A percentile compares a stretch with the other conserved stretches of the same genome.
Conservation (phyloP, 768 basidiomycete genomes). For the Fomitopsis pulvina region DNA sequence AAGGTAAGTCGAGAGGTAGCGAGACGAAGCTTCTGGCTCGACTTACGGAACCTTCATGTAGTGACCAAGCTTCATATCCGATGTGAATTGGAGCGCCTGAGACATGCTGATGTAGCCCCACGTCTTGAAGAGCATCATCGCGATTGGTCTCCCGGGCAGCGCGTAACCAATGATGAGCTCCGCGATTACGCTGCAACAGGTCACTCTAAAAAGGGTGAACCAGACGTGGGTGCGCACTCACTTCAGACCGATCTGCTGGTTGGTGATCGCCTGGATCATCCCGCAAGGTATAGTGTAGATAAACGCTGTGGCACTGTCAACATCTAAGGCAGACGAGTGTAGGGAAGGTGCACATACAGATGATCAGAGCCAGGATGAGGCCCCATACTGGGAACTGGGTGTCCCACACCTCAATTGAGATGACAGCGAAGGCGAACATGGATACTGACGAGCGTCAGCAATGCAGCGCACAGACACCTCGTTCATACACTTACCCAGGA, state of each 20-base stretch:
- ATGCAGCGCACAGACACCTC: neutral
- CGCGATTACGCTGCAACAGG: slow-evolving; percentile 51
- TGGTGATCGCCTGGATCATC: slow-evolving; percentile 68
- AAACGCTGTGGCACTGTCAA: slow-evolving; percentile 19
- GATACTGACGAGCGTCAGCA: slow-evolving; percentile 25
- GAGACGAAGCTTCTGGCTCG: neutral
- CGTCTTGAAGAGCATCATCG: slow-evolving; percentile 86
- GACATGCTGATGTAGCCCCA: slow-evolving; percentile 70
- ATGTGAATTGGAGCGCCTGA: slow-evolving; percentile 62
- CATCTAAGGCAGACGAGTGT: neutral
- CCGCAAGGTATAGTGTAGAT: slow-evolving; percentile 47
- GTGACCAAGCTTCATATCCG: slow-evolving; percentile 74
- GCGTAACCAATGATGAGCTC: slow-evolving; percentile 79
- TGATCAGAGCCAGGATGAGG: slow-evolving; percentile 64
- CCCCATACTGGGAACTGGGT: slow-evolving; percentile 68
- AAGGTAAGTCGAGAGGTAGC: neutral
- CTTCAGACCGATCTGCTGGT: slow-evolving; percentile 69
- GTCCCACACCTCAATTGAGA: slow-evolving; percentile 70
- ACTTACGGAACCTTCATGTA: slow-evolving; percentile 58
- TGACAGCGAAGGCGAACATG: slow-evolving; percentile 64
- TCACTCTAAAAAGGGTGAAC: neutral
- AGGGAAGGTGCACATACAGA: slow-evolving; percentile 30
- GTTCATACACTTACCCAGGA: slow-evolving; percentile 37
- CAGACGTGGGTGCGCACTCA: too few relatives aligned
- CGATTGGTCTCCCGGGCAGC: slow-evolving; percentile 70